Percentiles rank a stretch among this genome's conserved stretches.
Conservation (phyloP, 805 yeast genomes). For the Pichia gijzeniarum region DNA sequence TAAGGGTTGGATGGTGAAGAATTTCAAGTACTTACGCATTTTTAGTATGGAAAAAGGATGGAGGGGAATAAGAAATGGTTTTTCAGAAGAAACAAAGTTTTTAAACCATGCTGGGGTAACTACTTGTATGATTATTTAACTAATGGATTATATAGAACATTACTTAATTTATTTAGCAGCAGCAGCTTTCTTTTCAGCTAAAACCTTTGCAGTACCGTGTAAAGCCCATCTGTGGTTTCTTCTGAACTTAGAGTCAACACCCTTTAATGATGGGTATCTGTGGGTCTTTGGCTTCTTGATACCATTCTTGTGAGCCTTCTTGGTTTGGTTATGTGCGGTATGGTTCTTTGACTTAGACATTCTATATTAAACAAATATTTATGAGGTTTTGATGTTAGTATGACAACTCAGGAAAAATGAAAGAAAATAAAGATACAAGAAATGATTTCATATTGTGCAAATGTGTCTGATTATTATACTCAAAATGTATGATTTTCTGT, state of each 20-base stretch:
- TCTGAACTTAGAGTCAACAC: slow-evolving; percentile 98
- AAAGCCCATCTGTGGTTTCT: slow-evolving; percentile 99
- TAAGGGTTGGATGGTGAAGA: slow-evolving; percentile 35
- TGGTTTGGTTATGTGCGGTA: slow-evolving; percentile 99
- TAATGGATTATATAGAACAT: neutral
- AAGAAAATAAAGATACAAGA: neutral
- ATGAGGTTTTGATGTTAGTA: slow-evolving; percentile 11
- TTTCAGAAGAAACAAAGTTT: slow-evolving; percentile 36
- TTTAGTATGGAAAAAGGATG: slow-evolving; percentile 37
- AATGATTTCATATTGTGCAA: too few relatives aligned
- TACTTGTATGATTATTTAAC: too few relatives aligned
- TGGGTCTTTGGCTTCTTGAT: slow-evolving; percentile 97
- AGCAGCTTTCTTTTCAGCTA: slow-evolving; percentile 57
- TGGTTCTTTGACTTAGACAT: slow-evolving; percentile 99
- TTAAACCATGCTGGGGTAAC: slow-evolving; percentile 41
- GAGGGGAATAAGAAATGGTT: slow-evolving; percentile 40
- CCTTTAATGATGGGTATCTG: slow-evolving; percentile 98
- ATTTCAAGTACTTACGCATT: slow-evolving; percentile 40
- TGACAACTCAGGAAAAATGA: neutral
- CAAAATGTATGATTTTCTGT: too few relatives aligned
- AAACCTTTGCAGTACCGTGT: slow-evolving; percentile 94
- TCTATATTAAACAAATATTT: slow-evolving; percentile 16
- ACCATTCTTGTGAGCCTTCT: slow-evolving; percentile 99
- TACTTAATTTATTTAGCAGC: slow-evolving; percentile 22
- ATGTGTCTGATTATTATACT: too few relatives aligned